Evolutionary conservation across 2,329 filamentous ascomycete genomes (phyloP), one percentile per base, ranked within the genome.

Genomic region (Exophiala aquamarina): DNA sequence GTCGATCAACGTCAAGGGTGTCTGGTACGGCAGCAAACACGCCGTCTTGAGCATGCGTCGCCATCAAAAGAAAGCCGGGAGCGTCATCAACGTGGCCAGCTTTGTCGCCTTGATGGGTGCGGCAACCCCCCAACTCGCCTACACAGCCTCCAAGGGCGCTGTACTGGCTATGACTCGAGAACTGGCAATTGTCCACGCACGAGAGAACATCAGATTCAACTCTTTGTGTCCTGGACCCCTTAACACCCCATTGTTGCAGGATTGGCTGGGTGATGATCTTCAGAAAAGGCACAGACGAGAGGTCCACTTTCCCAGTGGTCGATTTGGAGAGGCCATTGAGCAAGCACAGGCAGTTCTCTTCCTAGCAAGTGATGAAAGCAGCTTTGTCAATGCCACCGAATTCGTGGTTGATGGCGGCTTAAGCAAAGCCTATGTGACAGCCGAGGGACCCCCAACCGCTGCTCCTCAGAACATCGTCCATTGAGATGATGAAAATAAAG

Each of bases 21-120:
- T 96, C n/a, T 95, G 91, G 91, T 96, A 82, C 67, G 91, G 91
- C 51, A 86, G 83, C 79, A 96, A 95, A 78, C 89, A 95, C 68
- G 89, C 91, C 5, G 84, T 96, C 20, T 75, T 92, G 41, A 81
- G 87, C 35, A 77, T 96, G 61, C 85, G 90, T 56, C 83, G 82
- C 60, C 77, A 94, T 75, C 79, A 80, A 45, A 96, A 96, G 82
- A 81, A 75, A 35, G 81, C 78, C 60, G 88, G 82, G 94, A 48
- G 44, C 40, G 44, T 59, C 45, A 59, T 60, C 54, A 60, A 60
- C 44, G 54, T 52, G 8, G 58, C 58, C 19, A 55, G 50, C 28
- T 57, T 60, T 41, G 58, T 60, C 17, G 58, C 58, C 13, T 21
- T 60, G 6, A 31, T 60, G 43, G 58, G 58, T 28, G 57, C 58